Evolutionary conservation across 768 basidiomycete species (phyloP), one percentile per base, ranked within the genome.

Genomic region (Lactarius pseudohatsudake): DNA sequence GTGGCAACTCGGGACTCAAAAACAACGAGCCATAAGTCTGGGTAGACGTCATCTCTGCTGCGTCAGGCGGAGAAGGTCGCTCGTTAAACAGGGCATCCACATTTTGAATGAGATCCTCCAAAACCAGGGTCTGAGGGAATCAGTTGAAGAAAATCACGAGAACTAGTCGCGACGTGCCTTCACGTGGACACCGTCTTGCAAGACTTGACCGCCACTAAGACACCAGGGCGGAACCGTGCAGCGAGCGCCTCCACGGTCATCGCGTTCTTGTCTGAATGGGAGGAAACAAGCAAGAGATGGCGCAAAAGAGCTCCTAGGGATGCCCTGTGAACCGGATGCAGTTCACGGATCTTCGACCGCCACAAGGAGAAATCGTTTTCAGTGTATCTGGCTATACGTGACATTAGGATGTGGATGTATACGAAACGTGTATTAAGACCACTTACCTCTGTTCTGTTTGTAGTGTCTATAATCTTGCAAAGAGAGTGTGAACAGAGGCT

Each of bases 51-150:
- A 13, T 28, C 22, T 15, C 50, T 53, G 13, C 13, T 13, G 6
- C 26, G 13, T 53, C 5, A 6, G n/a, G 11, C 22, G 4, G 50
- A 53, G 15, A 26, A 15, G 26, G 26, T 13, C 22, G 50, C 22
- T 15, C 50, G 5, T 53, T 5, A 53, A 53, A 53, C 11, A 53
- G 50, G 50, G 6, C 26, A 50, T 50, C 11, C 22, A 22, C 47
- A 50, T 50, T 50, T 50, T 50, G 47, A n/a, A 50, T 50, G 47
- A 50, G 47, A 50, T 50, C 47, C 47, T 50, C 47, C 47, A 50
- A 22, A 11, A 50, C 22, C 5, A 50, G 11, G 4, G 22, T 43
- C 43, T 50, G 13, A 50, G 22, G 10, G 47, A 26, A 26, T 50
- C 22, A 50, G 47, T 11, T 50, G 43, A 20, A 6, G 4, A 13